Evolutionary conservation across 768 basidiomycete species (phyloP), one percentile per base, ranked within the genome.

Genomic region (Cyathus striatus): DNA sequence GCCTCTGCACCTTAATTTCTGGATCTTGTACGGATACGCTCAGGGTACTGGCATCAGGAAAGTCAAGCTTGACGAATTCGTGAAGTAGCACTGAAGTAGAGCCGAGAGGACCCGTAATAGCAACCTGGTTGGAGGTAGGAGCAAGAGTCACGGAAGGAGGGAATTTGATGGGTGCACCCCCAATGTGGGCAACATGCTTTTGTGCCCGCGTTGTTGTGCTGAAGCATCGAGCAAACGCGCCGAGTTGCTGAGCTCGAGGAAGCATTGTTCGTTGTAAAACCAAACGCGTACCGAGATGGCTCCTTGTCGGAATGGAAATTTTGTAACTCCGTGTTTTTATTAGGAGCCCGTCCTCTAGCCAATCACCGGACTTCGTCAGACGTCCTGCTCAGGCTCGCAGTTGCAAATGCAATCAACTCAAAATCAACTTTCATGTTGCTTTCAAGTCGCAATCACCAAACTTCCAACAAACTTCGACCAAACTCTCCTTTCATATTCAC

Each of bases 1-100:
- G 78, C 33, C 90, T 80, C 62, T 97, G 94, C 41, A 78, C 66
- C 60, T 90, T 87, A 40, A 79, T 58, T 32, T 73, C 68, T 1
- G 85, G 70, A 54, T 91, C 72, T 50, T 85, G 75, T 34, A 95
- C 81, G 5, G 73, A 47, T 18, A 78, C 58, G n/a, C 66, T 59
- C 52, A 77, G 56, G 12, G 58, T 59, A 45, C 63, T 57, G 35
- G 64, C 56, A 30, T 66, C 59, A 1, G 71, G 61, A 38, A 69
- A 66, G 39, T 62, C 62, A 44, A 77, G 58, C 43, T 64, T 65
- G 61, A 77, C 69, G 51, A 70, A 77, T 6, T 66, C 56, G 44
- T 70, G 63, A 34, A 77, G 66, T 33, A 70, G 70, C 25, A 77
- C 63, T 10, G 65, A 64, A 27, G 74, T 73, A 5, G 59, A 64